phyloP scores from a whole-genome alignment of 306 rosid species.

The Coriaria nepalensis region DNA sequence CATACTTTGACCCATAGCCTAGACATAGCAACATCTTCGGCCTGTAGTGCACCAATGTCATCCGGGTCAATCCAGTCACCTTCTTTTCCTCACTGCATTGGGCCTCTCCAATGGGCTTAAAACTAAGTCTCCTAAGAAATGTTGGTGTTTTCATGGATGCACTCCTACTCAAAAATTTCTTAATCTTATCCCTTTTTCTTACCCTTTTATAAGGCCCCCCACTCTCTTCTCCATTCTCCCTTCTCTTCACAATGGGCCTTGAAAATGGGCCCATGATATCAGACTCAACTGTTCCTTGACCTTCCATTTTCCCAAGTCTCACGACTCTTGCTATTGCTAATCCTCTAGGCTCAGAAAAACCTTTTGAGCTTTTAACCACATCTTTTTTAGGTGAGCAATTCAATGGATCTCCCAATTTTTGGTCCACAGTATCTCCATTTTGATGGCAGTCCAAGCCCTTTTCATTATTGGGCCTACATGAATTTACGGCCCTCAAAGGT shows the following conservation, averaged over 20 bases:
- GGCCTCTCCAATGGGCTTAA: conserved; percentile 11
- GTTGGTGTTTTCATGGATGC: no score
- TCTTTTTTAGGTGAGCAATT: conserved; percentile 7
- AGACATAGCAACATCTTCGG: conserved; percentile 38
- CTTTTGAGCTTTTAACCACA: conserved; percentile 9
- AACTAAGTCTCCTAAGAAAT: conserved; percentile 28
- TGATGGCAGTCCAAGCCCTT: conserved; percentile 6
- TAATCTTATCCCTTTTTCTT: conserved; percentile 25
- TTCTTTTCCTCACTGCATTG: no score
- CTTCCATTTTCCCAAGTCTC: conserved; percentile 23
- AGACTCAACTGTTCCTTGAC: conserved; percentile 9
- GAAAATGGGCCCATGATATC: background rate
- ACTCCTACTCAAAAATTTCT: conserved; percentile 27
- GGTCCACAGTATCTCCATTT: background rate
- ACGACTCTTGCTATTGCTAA: conserved; percentile 31
- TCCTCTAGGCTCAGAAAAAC: conserved; percentile 39
- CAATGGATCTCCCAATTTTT: background rate
- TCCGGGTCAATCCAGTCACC: conserved; percentile 14
- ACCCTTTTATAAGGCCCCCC: conserved; percentile 20
- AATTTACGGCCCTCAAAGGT: conserved; percentile 14
- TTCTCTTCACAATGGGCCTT: conserved; percentile 13
- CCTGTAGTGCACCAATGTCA: conserved; percentile 24
- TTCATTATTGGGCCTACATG: conserved; percentile 1
- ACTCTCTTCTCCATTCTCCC: conserved; percentile 14
- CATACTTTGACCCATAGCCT: conserved; percentile 25